phyloP scores from a whole-genome alignment of 441 rosid genomes.

The Brassica balearica region DNA sequence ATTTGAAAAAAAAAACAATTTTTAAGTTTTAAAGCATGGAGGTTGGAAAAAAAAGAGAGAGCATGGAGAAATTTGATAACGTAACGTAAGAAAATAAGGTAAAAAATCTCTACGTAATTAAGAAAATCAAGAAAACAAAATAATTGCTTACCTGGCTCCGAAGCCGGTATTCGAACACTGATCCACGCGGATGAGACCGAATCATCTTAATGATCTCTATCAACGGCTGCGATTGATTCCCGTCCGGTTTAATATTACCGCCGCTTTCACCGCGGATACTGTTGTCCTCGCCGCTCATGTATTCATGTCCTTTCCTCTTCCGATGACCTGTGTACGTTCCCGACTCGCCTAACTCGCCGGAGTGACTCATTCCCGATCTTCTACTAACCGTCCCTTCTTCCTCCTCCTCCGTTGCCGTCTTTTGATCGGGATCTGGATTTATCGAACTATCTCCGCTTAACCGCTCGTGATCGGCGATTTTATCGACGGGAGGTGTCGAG shows the following conservation, averaged over 20 bases:
- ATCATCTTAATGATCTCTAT: slow-evolving; percentile 45
- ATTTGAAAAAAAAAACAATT: too few relatives aligned
- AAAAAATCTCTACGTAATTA: background rate
- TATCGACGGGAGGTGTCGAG: slow-evolving; percentile 51
- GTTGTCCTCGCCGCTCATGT: too few relatives aligned
- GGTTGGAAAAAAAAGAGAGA: too few relatives aligned
- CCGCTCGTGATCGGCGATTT: slow-evolving; percentile 33
- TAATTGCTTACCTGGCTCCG: slow-evolving; percentile 50
- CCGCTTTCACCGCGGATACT: slow-evolving; percentile 32
- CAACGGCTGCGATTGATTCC: slow-evolving; percentile 58
- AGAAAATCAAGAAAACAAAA: slow-evolving; percentile 4
- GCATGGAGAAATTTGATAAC: background rate
- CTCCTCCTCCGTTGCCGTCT: background rate
- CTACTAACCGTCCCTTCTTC: slow-evolving; percentile 44
- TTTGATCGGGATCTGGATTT: slow-evolving; percentile 39
- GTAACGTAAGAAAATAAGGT: too few relatives aligned
- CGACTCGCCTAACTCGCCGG: slow-evolving; percentile 47
- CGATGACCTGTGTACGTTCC: slow-evolving; percentile 54
- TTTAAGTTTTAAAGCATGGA: too few relatives aligned
- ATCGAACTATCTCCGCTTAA: slow-evolving; percentile 28
- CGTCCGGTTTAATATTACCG: slow-evolving; percentile 34
- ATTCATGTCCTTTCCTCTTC: slow-evolving; percentile 35
- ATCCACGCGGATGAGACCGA: slow-evolving; percentile 51
- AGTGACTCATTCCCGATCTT: slow-evolving; percentile 49
- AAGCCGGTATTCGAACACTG: slow-evolving; percentile 51